Evolutionary conservation across 2,329 filamentous ascomycete species (phyloP), one percentile per base, ranked within the genome.

Genomic region (Aspergillus aculeatus): DNA sequence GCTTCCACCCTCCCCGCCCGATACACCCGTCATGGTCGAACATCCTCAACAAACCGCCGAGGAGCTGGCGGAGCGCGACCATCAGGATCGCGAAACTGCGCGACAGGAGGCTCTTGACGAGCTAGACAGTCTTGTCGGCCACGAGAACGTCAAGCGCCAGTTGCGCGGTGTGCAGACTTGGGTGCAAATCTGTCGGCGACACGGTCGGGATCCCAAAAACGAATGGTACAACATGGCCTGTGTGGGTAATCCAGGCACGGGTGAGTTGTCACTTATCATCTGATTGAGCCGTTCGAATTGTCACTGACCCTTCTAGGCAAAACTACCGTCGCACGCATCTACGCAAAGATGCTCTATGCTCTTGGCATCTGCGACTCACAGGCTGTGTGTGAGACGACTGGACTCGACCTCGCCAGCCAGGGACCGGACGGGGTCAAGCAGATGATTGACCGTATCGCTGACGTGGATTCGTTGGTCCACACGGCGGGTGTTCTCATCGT

Each of bases 221-320:
- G 64, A 66, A 35, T 65, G 65, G 62, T 67, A 66, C 53, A 66
- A 64, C 26, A 64, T 67, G 38, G 62, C 57, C 26, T 55, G 65
- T n/a, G 55, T 64, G 26, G 65, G 65, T 4, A 66, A 67, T 50
- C 58, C 64, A 4, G 65, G 65, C 11, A 67, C 62, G 21, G 60
- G 62, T 64, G 55, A 21, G 47, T 29, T 29, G 9, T 29, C 26
- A 9, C 26, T 29, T 9, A 9, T 29, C 9, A 29, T 29, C 32
- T 41, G 16, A 10, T 3, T 44, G 14, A 3, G 12, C 6, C 38
- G 9, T 23, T 31, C 29, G 26, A 35, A 12, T 47, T 23, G 2
- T 49, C 12, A 31, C 14, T 12, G 14, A 23, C 21, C 16, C 5
- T 7, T 16, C 16, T 26, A 62, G 64, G 64, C 23, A 66, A 66